Percentiles rank a stretch among this genome's conserved stretches.
Conservation (phyloP, 192 early-diverging fungal species). For the Coemansia sp. region DNA sequence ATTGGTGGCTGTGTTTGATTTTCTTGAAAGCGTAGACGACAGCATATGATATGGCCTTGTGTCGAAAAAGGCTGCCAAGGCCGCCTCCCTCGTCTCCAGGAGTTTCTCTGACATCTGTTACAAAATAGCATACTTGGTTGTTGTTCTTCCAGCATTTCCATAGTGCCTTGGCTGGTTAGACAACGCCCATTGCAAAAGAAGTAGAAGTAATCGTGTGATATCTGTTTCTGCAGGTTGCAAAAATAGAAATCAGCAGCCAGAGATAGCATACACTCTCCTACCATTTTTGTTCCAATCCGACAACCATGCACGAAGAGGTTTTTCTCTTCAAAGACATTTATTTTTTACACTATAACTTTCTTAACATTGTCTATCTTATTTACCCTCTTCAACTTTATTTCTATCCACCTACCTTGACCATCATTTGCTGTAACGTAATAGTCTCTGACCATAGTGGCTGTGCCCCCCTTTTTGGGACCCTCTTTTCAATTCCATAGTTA, state of each 20-base stretch:
- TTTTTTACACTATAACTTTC: neutral
- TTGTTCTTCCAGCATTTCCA: neutral
- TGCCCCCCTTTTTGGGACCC: neutral
- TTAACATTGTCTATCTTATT: no score
- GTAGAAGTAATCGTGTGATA: neutral
- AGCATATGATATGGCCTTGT: constrained; percentile 12
- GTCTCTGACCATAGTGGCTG: neutral
- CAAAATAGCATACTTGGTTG: no score
- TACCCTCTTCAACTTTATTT: neutral
- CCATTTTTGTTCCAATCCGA: no score
- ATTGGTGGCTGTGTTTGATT: constrained; percentile 1
- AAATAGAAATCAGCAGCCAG: neutral
- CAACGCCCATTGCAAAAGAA: neutral
- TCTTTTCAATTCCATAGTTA: neutral
- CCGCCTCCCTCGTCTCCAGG: no score
- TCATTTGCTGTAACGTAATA: neutral
- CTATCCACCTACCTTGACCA: neutral
- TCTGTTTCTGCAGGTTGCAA: neutral
- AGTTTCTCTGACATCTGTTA: no score
- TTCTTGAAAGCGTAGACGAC: constrained; percentile 25
- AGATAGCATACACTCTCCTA: no score
- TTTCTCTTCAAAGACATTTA: neutral
- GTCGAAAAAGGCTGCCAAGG: neutral
- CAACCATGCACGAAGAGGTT: neutral
- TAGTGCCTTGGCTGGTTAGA: neutral